Evolutionary conservation across 192 early-diverging fungal species (phyloP).

Genomic region (Coemansia sp.): DNA sequence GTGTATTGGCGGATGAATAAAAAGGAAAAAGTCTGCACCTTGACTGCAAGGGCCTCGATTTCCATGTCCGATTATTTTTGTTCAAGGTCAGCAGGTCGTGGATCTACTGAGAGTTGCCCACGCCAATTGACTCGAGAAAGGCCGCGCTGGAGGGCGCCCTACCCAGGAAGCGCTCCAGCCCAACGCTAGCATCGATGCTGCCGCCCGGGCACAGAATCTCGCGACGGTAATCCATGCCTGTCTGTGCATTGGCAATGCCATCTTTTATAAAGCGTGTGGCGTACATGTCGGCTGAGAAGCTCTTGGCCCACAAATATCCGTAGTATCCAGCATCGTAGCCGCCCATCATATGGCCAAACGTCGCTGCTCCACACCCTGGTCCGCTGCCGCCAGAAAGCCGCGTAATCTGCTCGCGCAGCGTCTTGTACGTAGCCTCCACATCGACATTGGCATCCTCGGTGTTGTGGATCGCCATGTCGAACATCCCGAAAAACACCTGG

Average conservation of each 20-base stretch:
- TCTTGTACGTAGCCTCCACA: slow-evolving; percentile 36
- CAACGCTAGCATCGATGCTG: slow-evolving; percentile 65
- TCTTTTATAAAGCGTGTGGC: slow-evolving; percentile 64
- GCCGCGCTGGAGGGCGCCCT: slow-evolving; percentile 62
- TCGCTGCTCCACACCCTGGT: slow-evolving; percentile 48
- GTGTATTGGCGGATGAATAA: not conserved
- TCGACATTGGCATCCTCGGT: slow-evolving; percentile 38
- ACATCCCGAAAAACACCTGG: slow-evolving; percentile 73
- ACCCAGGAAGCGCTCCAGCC: slow-evolving; percentile 46
- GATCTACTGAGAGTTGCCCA: slow-evolving; percentile 1
- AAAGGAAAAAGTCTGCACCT: not conserved
- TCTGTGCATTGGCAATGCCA: slow-evolving; percentile 55
- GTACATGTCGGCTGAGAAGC: slow-evolving; percentile 83
- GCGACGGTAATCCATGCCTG: slow-evolving; percentile 74
- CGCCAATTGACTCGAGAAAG: slow-evolving; percentile 59
- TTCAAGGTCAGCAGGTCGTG: not conserved
- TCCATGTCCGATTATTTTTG: not conserved
- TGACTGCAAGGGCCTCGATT: not conserved
- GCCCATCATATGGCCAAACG: slow-evolving; percentile 72
- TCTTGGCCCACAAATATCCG: slow-evolving; percentile 78
- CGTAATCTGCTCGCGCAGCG: slow-evolving; percentile 43
- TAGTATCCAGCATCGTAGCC: slow-evolving; percentile 77
- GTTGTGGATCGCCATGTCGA: slow-evolving; percentile 72
- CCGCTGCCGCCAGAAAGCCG: slow-evolving; percentile 36
- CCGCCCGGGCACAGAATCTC: slow-evolving; percentile 72